A percentile compares a stretch with the other conserved stretches of the same genome.
Evolutionary conservation across 805 yeast species (phyloP).

Genomic region (Suhomyces pyralidae): DNA sequence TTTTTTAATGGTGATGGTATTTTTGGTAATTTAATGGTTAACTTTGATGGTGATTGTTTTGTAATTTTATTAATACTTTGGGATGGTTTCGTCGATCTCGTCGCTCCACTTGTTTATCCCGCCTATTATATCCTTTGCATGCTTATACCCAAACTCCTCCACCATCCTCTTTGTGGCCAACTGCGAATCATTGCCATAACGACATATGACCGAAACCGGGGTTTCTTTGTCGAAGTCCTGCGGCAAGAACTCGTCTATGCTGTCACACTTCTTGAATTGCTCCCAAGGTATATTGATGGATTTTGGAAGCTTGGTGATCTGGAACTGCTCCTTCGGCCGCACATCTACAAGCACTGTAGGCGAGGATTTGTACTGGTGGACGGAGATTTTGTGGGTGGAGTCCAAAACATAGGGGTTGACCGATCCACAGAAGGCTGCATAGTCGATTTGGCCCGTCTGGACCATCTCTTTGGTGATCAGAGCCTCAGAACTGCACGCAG

Average conservation of each 20-base stretch:
- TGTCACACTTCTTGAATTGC: slow-evolving; percentile 30
- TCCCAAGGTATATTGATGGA: slow-evolving; percentile 65
- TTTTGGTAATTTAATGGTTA: no score
- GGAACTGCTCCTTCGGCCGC: slow-evolving; percentile 73
- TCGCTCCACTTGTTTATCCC: slow-evolving; percentile 72
- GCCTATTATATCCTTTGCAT: slow-evolving; percentile 69
- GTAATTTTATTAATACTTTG: slow-evolving; percentile 47
- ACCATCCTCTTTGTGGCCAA: slow-evolving; percentile 62
- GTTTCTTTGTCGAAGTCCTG: slow-evolving; percentile 15
- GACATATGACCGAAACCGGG: slow-evolving; percentile 62
- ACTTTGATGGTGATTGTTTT: no score
- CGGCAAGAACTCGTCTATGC: slow-evolving; percentile 17
- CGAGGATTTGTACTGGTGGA: slow-evolving; percentile 30
- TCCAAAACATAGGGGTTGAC: slow-evolving; percentile 45
- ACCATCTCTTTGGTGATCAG: slow-evolving; percentile 48
- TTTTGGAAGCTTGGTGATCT: slow-evolving; percentile 57
- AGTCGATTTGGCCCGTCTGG: slow-evolving; percentile 50
- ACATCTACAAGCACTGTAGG: slow-evolving; percentile 60
- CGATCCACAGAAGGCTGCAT: slow-evolving; percentile 73
- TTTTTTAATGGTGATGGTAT: no score
- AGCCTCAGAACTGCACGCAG: slow-evolving; percentile 58
- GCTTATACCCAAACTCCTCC: slow-evolving; percentile 39
- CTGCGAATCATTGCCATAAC: slow-evolving; percentile 91
- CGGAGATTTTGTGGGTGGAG: slow-evolving; percentile 45
- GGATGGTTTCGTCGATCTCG: slow-evolving; percentile 56